phyloP scores from a whole-genome alignment of 352 stramenopile species.

The Globisporangium nunn region DNA sequence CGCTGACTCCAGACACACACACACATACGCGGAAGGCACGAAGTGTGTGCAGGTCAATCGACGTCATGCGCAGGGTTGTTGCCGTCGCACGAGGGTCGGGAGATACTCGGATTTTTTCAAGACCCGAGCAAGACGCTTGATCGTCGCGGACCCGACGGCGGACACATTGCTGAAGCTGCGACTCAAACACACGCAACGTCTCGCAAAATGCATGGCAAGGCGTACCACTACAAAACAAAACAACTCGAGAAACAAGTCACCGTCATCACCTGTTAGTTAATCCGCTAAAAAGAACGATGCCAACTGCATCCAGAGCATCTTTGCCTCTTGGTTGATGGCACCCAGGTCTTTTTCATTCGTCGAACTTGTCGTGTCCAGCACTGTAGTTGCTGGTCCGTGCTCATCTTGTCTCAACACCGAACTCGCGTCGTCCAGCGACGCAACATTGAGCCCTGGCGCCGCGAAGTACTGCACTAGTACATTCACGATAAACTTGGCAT shows the following conservation, averaged over 20 bases:
- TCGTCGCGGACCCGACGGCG: background rate
- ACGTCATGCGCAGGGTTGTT: background rate
- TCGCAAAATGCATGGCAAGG: background rate
- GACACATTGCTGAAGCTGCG: background rate
- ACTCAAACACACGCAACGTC: background rate
- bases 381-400: background rate
- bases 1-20: no score
- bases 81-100: no score
- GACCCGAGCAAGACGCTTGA: no score
- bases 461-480: conserved; percentile 4
- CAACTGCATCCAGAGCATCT: conserved; percentile 48
- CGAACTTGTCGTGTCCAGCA: background rate
- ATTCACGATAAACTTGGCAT: background rate
- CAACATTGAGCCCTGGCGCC: background rate
- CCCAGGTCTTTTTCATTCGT: background rate
- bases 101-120: background rate
- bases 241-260: conserved; percentile 6
- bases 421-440: background rate
- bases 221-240: background rate
- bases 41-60: background rate
- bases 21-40: background rate
- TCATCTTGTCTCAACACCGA: background rate
- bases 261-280: background rate
- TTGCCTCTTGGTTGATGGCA: conserved; percentile 15
- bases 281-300: conserved; percentile 49